A percentile compares a stretch with the other conserved stretches of the same genome.
These are phyloP conservation scores for Pythium aristosporum DNA, from an alignment of 352 stramenopile species.

Conservation along the genomic window DNA sequence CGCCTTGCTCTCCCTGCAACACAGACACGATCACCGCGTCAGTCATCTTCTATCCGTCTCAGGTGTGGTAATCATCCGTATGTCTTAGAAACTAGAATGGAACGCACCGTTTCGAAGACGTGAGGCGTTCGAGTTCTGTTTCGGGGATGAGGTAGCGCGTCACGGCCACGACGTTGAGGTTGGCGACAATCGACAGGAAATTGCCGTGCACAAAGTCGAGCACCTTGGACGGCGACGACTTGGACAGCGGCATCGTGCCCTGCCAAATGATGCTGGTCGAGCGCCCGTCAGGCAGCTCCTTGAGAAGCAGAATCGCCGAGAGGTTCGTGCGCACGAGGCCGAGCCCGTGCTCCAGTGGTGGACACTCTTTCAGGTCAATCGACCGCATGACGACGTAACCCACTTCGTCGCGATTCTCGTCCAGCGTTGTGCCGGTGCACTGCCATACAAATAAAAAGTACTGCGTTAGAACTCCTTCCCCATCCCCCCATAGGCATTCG, in stretches of 20 bases:
- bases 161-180: conserved; percentile 60
- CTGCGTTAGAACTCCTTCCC: not conserved
- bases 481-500: no score
- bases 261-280: conserved; percentile 58
- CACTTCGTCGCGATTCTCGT: conserved; percentile 43
- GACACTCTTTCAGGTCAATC: conserved; percentile 53
- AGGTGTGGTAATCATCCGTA: not conserved
- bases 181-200: conserved; percentile 54
- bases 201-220: conserved; percentile 23
- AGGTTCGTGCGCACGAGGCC: conserved; percentile 53
- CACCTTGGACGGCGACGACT: conserved; percentile 37
- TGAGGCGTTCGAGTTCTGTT: conserved; percentile 45
- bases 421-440: conserved; percentile 47
- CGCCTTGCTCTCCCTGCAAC: conserved; percentile 47
- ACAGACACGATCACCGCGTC: not conserved
- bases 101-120: conserved; percentile 32
- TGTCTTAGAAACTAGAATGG: conserved; percentile 1
- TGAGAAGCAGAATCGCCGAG: conserved; percentile 61
- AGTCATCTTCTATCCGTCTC: not conserved
- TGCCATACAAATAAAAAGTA: conserved; percentile 8
- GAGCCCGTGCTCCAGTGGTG: conserved; percentile 45
- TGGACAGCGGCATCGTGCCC: conserved; percentile 40
- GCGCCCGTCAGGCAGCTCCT: conserved; percentile 37
- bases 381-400: conserved; percentile 62
- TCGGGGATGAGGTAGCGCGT: conserved; percentile 60